Percentiles rank a stretch among this genome's conserved stretches.
These are phyloP conservation scores for Fusarium verticillioides DNA, from an alignment of 2,329 filamentous ascomycete species.

Conservation along the genomic window DNA sequence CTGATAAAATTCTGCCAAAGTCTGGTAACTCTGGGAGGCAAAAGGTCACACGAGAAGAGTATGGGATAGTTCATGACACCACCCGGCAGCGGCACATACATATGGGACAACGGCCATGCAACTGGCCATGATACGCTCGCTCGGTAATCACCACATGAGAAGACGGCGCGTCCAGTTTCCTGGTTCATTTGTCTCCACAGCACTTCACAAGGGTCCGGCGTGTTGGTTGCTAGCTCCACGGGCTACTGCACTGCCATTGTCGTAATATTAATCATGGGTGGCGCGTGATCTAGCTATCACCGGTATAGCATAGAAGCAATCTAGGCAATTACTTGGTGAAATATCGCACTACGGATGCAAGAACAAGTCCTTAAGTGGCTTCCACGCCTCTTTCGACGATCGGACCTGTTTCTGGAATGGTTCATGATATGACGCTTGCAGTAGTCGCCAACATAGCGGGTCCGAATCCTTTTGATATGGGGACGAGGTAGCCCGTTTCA, in stretches of 20 bases:
- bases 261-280: neutral
- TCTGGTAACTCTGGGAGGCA: neutral
- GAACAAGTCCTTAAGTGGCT: neutral
- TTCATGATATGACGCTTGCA: neutral
- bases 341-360: neutral
- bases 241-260: neutral
- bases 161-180: neutral
- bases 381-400: neutral
- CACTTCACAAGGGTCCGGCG: neutral
- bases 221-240: neutral
- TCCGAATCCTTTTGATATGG: neutral
- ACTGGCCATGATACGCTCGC: neutral
- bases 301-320: neutral
- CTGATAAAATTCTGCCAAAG: neutral
- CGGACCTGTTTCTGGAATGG: neutral
- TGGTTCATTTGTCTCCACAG: neutral
- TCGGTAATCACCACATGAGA: neutral
- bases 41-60: neutral
- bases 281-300: neutral
- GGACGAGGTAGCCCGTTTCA: neutral
- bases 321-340: neutral
- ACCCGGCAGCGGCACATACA: neutral
- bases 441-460: neutral
- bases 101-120: neutral
- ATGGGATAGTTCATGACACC: neutral